phyloP scores from a whole-genome alignment of 73 alveolate genomes.

The Paramecium bursaria region DNA sequence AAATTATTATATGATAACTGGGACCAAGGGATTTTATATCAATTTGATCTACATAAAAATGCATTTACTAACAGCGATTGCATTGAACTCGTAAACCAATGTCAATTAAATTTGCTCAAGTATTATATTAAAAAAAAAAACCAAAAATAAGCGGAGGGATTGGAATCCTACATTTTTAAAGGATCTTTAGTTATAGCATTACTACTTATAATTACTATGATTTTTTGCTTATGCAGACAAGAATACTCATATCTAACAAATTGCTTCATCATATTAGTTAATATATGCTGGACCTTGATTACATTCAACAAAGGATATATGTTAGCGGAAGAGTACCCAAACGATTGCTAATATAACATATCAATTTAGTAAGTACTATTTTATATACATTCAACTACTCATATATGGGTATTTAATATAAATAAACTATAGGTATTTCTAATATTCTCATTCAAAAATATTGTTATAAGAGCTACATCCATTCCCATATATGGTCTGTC shows the following conservation, averaged over 20 bases:
- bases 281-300: slow-evolving; percentile 25
- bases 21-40: slow-evolving; percentile 5
- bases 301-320: slow-evolving; percentile 20
- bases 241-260: slow-evolving; percentile 17
- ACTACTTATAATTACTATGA: slow-evolving; percentile 6
- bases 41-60: slow-evolving; percentile 12
- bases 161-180: neutral
- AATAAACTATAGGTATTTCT: neutral
- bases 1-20: slow-evolving; percentile 8
- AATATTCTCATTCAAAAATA: neutral
- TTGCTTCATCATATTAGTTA: slow-evolving; percentile 6
- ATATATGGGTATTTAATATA: neutral
- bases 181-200: slow-evolving; percentile 27
- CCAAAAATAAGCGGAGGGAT: slow-evolving; percentile 39
- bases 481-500: slow-evolving; percentile 22
- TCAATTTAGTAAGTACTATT: neutral
- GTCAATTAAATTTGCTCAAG: slow-evolving; percentile 55
- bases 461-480: neutral
- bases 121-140: neutral
- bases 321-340: neutral
- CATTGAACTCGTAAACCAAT: slow-evolving; percentile 15
- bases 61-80: neutral
- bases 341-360: slow-evolving; percentile 14
- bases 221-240: neutral
- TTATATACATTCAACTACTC: neutral